Base-by-base conservation (phyloP, 2,329 filamentous ascomycete genomes). In the Alternaria triticimaculans region DNA sequence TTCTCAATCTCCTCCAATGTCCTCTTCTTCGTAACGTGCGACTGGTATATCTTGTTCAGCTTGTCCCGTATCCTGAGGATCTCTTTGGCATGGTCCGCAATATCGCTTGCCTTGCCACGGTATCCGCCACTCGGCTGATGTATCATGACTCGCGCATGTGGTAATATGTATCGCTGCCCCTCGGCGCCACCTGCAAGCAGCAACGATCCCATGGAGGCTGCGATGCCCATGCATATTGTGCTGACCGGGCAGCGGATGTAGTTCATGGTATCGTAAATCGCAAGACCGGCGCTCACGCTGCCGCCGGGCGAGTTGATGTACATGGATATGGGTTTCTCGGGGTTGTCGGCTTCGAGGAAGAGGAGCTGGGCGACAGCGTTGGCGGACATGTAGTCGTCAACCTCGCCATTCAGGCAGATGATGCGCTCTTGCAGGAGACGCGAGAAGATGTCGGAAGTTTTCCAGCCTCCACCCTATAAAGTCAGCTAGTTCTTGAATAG, bases 251-350 rank as follows among this genome's bases (percentile, higher is more conserved):
- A 92, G 64, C 91, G 90, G 78, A 99, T 98, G 81, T 99, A 99
- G 72, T 91, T 90, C 95, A 99, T 98, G 12, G 96, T 99, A 80
- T 99, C 96, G 85, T 99, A 99, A 75, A 99, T 98, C 25, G 96
- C 94, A 64, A 90, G 84, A 4, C 85, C 85, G 62, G 96, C 95
- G 65, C 92, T 95, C 44, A 99, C 94, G 45, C 92, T 95, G 60
- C 96, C 96, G 54, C 96, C 96, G 0, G 95, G 95, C 0, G 93
- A 97, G 83, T 99, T 97, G 80, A 99, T 99, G 81, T 99, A 99
- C 80, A 99, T 92, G 56, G 92, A 96, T 69, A 99, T 98, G 12
- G 94, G 92, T 80, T 97, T 97, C 60, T 96, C 89, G 4, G 95
- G 94, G 76, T 93, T 93, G 77, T 99, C 96, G 74, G 95, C 96